Evolutionary conservation across 1,284 basidiomycete genomes (phyloP).

Genomic region (Naganishia albida): DNA sequence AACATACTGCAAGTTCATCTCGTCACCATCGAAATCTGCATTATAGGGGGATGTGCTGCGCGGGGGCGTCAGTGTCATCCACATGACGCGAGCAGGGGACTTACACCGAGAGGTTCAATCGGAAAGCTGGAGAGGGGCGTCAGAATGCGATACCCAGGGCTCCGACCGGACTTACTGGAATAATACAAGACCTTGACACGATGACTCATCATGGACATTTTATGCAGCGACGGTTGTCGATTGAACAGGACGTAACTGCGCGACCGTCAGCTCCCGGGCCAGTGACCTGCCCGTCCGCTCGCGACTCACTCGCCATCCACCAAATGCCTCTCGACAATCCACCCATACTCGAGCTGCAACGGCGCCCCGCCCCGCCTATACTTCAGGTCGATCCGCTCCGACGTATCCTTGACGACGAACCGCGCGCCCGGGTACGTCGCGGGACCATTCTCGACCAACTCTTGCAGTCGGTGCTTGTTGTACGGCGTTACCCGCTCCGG

Average conservation of each 20-base stretch:
- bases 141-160: constrained; percentile 37
- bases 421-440: constrained; percentile 93
- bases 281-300: not conserved
- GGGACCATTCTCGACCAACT: constrained; percentile 95
- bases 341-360: constrained; percentile 88
- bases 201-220: constrained; percentile 99
- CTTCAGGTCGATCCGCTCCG: constrained; percentile 94
- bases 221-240: constrained; percentile 96
- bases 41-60: constrained; percentile 61
- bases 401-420: constrained; percentile 96
- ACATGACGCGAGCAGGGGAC: constrained; percentile 46
- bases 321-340: constrained; percentile 97
- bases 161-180: constrained; percentile 70
- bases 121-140: constrained; percentile 69
- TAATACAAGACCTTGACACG: constrained; percentile 97
- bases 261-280: constrained; percentile 29
- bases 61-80: not conserved
- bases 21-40: constrained; percentile 98
- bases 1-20: constrained; percentile 99
- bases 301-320: constrained; percentile 90
- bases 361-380: constrained; percentile 99
- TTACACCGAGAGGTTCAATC: constrained; percentile 93
- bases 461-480: constrained; percentile 92
- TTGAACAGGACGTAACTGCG: constrained; percentile 91
- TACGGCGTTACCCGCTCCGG: constrained; percentile 98